A percentile compares a stretch with the other conserved stretches of the same genome.
These are phyloP conservation scores for Jaminaea rosea DNA, from an alignment of 1,284 basidiomycete genomes.

Conservation along the genomic window DNA sequence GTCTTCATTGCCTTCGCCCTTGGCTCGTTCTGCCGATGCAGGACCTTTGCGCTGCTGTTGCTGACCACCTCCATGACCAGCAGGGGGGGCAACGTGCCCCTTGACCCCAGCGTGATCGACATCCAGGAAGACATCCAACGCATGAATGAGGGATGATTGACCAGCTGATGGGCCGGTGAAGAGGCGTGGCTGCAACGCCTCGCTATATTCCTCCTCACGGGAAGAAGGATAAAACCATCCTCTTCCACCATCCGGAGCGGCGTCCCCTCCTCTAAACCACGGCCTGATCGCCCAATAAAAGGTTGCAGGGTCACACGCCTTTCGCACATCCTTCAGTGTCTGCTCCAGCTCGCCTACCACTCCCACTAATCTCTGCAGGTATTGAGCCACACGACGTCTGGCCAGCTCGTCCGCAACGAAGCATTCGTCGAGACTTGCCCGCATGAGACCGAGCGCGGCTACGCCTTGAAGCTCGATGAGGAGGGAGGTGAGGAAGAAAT, in stretches of 20 bases:
- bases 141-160: constrained; percentile 79
- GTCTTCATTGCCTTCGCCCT: constrained; percentile 15
- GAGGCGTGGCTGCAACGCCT: constrained; percentile 48
- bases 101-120: constrained; percentile 56
- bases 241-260: constrained; percentile 45
- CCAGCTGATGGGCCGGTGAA: constrained; percentile 82
- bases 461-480: constrained; percentile 88
- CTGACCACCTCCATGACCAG: too few relatives aligned
- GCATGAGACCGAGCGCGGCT: constrained; percentile 75
- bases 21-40: neutral
- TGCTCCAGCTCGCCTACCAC: constrained; percentile 54
- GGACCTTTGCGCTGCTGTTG: constrained; percentile 4
- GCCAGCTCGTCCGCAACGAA: constrained; percentile 78
- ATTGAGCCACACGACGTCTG: constrained; percentile 49
- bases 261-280: constrained; percentile 82
- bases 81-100: too few relatives aligned
- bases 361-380: constrained; percentile 59
- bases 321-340: constrained; percentile 52
- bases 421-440: constrained; percentile 76
- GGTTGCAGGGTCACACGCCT: constrained; percentile 65
- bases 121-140: constrained; percentile 79
- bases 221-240: constrained; percentile 61
- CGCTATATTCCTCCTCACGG: constrained; percentile 58
- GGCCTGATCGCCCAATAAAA: constrained; percentile 82
- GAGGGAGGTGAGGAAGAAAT: constrained; percentile 79